Evolutionary conservation across 495 filamentous ascomycete species (phyloP).

Genomic region (Aspergillus carlsbadensis): DNA sequence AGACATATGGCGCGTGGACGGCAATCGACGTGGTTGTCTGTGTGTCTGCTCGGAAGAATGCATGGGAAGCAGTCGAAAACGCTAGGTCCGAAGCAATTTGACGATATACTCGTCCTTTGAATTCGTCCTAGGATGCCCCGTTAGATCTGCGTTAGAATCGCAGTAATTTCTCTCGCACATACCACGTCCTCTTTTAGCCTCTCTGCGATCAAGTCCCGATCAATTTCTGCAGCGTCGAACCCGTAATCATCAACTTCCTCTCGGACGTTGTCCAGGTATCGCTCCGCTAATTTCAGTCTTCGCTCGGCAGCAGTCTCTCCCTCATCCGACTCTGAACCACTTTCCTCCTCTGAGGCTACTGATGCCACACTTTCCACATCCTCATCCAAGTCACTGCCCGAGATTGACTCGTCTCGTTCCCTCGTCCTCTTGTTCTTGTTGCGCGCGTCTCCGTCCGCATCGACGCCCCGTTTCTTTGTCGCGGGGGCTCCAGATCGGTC

Average conservation of each 20-base stretch:
- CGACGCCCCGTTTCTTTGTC: constrained; percentile 56
- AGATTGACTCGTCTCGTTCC: constrained; percentile 67
- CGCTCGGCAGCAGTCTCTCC: constrained; percentile 86
- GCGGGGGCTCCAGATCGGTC: constrained; percentile 47
- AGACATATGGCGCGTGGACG: constrained; percentile 71
- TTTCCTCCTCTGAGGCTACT: constrained; percentile 43
- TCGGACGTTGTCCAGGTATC: constrained; percentile 86
- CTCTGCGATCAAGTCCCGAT: constrained; percentile 86
- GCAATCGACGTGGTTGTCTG: constrained; percentile 77
- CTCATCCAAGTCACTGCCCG: constrained; percentile 76
- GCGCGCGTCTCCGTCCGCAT: constrained; percentile 31
- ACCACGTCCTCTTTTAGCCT: constrained; percentile 84
- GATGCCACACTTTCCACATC: constrained; percentile 49
- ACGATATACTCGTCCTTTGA: constrained; percentile 86
- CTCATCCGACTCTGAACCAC: constrained; percentile 54
- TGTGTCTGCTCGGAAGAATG: constrained; percentile 74
- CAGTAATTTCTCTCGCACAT: constrained; percentile 28
- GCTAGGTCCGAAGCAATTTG: constrained; percentile 68
- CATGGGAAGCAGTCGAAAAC: constrained; percentile 59
- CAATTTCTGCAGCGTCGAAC: constrained; percentile 91
- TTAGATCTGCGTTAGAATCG: constrained; percentile 8
- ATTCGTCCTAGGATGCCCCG: constrained; percentile 58
- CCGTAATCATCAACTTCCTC: constrained; percentile 79
- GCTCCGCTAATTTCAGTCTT: constrained; percentile 83
- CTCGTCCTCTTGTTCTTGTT: constrained; percentile 25